Evolutionary conservation across 2,329 filamentous ascomycete genomes (phyloP), one percentile per base, ranked within the genome.

Genomic region (Emergomyces orientalis): DNA sequence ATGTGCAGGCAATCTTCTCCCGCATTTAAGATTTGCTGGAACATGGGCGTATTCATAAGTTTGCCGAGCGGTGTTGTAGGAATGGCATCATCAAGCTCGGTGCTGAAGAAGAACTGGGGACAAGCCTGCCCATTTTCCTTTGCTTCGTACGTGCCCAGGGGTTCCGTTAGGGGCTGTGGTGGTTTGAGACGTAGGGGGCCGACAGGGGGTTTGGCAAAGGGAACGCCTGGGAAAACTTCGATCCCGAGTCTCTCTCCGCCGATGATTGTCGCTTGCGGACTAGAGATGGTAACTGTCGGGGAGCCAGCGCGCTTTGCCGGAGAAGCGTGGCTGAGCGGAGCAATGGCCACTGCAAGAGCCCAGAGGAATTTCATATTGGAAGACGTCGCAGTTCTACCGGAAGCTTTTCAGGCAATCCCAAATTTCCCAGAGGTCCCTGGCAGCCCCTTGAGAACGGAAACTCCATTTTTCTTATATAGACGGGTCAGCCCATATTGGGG

Each of bases 151-250:
- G 79, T 86, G 1, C 87, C 88, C 0, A 89, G 73, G 0, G 79
- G 69, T 4, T 77, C 74, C 7, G 80, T 84, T 19, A 89, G 75
- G 8, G 81, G 78, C 69, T 85, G 81, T 0, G 90, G 90, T 7
- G 88, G 86, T 70, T 83, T 86, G 41, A 94, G 81, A 19, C 90
- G 85, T 30, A 90, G 77, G 2, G 79, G 72, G 0, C 87, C 88
- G 0, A 83, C 80, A 0, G 89, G 89, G 1, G 88, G 82, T 65
- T 89, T 79, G 1, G 89, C 88, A 70, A 86, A 94, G 2, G 89
- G 89, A 62, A 94, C 90, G 27, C 86, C 88, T 62, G 82, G 85
- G 77, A 90, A 92, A 32, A 79, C 83, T 63, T 93, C 89, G 25
- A 90, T 80, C 11, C 72, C 73, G 22, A 73, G 49, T 27, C 37